Evolutionary conservation across 352 stramenopile genomes (phyloP).

Genomic region (Pythium brachiatum): DNA sequence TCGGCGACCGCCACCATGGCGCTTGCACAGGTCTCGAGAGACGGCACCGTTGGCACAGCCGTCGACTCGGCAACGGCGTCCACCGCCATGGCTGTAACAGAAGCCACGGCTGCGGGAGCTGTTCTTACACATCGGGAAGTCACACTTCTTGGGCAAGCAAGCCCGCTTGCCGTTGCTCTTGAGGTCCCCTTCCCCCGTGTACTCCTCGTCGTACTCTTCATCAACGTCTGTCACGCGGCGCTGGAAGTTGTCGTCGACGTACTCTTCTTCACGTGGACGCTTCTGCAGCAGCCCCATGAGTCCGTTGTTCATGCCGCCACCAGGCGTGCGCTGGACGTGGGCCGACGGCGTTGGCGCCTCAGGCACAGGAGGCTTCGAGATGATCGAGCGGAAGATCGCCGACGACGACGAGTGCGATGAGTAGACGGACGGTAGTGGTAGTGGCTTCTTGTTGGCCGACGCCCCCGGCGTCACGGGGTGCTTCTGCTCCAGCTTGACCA

Average conservation of each 20-base stretch:
- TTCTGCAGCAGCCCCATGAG: conserved; percentile 19
- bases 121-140: conserved; percentile 86
- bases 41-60: conserved; percentile 70
- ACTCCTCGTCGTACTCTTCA: conserved; percentile 21
- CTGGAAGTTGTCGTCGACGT: conserved; percentile 10
- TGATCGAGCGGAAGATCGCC: conserved; percentile 16
- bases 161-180: conserved; percentile 40
- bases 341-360: conserved; percentile 15
- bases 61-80: conserved; percentile 59
- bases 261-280: conserved; percentile 16
- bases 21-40: conserved; percentile 80
- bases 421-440: conserved; percentile 3
- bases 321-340: conserved; percentile 16
- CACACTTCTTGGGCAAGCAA: conserved; percentile 78
- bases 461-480: neutral
- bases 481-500: conserved; percentile 26
- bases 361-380: conserved; percentile 13
- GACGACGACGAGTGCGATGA: neutral
- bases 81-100: conserved; percentile 76
- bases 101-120: conserved; percentile 72
- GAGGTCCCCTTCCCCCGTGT: conserved; percentile 2
- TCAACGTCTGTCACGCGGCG: conserved; percentile 8
- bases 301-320: neutral
- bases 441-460: conserved; percentile 5
- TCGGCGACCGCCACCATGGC: conserved; percentile 65